Evolutionary conservation across 2,329 filamentous ascomycete genomes (phyloP).

Genomic region (Pochonia chlamydosporia): DNA sequence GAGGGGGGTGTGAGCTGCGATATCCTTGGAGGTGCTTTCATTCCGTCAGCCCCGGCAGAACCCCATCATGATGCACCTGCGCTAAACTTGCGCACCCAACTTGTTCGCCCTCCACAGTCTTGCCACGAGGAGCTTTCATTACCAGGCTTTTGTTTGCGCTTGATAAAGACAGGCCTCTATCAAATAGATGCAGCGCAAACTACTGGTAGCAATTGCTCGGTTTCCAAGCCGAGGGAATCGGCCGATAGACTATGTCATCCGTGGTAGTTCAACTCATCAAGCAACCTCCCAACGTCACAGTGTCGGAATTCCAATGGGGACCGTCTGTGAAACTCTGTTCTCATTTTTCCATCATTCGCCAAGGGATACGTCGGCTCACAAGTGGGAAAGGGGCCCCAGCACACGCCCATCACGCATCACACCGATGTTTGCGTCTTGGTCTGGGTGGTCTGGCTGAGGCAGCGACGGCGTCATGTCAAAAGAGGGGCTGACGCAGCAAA

Average conservation of each 20-base stretch:
- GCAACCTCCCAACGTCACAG: not conserved
- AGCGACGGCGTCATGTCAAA: slow-evolving; percentile 14
- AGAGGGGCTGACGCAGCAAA: slow-evolving; percentile 15
- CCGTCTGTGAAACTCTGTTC: not conserved
- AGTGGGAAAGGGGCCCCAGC: slow-evolving; percentile 2
- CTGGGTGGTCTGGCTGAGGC: slow-evolving; percentile 6
- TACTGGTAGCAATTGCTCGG: no score
- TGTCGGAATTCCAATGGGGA: not conserved
- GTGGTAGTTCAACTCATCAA: not conserved
- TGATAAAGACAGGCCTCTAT: no score
- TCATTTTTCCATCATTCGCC: not conserved
- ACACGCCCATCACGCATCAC: slow-evolving; percentile 7
- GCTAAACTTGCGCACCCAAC: not conserved
- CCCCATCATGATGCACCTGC: slow-evolving; percentile 1
- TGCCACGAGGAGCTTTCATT: not conserved
- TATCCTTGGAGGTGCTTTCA: slow-evolving; percentile 10
- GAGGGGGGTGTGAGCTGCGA: slow-evolving; percentile 1
- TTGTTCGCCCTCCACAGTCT: not conserved
- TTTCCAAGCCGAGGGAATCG: not conserved
- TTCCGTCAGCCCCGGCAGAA: slow-evolving; percentile 9
- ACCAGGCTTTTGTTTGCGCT: not conserved
- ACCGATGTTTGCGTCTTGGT: slow-evolving; percentile 6
- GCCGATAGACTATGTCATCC: not conserved
- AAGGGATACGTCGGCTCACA: slow-evolving; percentile 1
- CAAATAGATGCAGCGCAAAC: no score